Conservation (phyloP, 1,284 basidiomycete species). For the Afroboletus lepidellus region DNA sequence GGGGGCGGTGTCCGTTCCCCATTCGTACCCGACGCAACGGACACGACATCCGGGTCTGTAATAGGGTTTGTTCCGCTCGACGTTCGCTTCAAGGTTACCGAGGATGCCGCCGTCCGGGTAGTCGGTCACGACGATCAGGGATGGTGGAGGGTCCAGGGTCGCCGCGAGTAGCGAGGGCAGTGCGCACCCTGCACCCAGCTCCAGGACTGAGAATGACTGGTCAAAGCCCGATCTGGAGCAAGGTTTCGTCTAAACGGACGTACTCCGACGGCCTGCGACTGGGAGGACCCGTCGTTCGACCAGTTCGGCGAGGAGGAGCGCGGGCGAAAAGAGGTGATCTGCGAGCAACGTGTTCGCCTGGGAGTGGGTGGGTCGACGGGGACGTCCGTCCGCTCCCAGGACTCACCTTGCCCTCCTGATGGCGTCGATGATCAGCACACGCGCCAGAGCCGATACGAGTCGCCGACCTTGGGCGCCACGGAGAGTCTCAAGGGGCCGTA, state of each 20-base stretch:
- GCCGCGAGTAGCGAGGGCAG: conserved; percentile 62
- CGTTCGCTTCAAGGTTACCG: conserved; percentile 52
- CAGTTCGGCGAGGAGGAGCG: conserved; percentile 60
- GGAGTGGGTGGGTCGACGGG: conserved; percentile 2
- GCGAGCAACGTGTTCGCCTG: conserved; percentile 70
- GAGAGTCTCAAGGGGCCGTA: conserved; percentile 51
- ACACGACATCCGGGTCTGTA: conserved; percentile 43
- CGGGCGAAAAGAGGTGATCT: conserved; percentile 70
- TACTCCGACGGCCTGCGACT: conserved; percentile 20
- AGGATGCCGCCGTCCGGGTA: conserved; percentile 64
- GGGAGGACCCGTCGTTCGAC: conserved; percentile 54
- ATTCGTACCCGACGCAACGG: conserved; percentile 54
- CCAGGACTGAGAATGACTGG: conserved; percentile 45
- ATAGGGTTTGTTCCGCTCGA: conserved; percentile 45
- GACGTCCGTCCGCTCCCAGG: conserved; percentile 4
- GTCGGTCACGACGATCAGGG: conserved; percentile 59
- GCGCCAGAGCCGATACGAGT: not conserved
- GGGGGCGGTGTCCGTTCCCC: conserved; percentile 50
- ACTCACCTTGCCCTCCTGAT: conserved; percentile 57
- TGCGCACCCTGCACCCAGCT: conserved; percentile 66
- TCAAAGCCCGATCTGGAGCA: not conserved
- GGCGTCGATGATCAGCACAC: conserved; percentile 9
- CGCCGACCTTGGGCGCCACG: conserved; percentile 51
- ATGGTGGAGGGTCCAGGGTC: conserved; percentile 43
- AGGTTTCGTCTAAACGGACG: not conserved